Evolutionary conservation across 331 rosid genomes (phyloP).

Genomic region (Rhamnella rubrinervis): DNA sequence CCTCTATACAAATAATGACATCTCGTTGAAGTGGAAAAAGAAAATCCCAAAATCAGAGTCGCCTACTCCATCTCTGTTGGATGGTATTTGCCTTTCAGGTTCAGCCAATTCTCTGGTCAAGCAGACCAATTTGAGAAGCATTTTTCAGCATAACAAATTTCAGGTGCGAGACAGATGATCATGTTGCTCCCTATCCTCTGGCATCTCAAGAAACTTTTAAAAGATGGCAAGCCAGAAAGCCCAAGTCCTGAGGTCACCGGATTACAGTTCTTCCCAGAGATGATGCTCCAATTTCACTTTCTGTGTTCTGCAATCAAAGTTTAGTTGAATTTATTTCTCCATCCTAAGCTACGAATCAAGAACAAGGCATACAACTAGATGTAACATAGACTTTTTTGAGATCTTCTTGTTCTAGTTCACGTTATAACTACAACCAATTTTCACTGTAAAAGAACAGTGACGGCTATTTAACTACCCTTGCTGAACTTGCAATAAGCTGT

Average conservation of each 20-base stretch:
- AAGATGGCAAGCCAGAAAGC: background rate
- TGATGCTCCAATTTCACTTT: slow-evolving; percentile 92
- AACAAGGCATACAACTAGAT: background rate
- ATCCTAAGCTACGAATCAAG: background rate
- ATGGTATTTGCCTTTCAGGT: slow-evolving; percentile 16
- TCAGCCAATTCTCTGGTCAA: background rate
- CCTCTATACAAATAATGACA: slow-evolving; percentile 6
- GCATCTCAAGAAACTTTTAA: background rate
- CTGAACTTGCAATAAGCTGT: no score
- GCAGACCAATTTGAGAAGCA: slow-evolving; percentile 3
- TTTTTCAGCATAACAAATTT: slow-evolving; percentile 3
- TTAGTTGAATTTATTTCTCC: slow-evolving; percentile 2
- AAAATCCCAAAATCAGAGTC: background rate
- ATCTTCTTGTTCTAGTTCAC: background rate
- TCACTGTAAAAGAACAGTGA: background rate
- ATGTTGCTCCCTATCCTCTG: slow-evolving; percentile 1
- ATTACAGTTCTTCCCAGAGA: slow-evolving; percentile 90
- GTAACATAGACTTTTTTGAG: background rate
- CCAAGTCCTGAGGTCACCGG: slow-evolving; percentile 46
- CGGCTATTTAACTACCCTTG: background rate
- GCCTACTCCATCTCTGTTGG: background rate
- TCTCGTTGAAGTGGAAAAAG: slow-evolving; percentile 1
- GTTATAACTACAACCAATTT: background rate
- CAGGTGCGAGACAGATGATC: background rate
- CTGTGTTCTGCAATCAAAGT: slow-evolving; percentile 69